Conservation (phyloP, 495 filamentous ascomycete genomes). For the Hyaloscypha bicolor region DNA sequence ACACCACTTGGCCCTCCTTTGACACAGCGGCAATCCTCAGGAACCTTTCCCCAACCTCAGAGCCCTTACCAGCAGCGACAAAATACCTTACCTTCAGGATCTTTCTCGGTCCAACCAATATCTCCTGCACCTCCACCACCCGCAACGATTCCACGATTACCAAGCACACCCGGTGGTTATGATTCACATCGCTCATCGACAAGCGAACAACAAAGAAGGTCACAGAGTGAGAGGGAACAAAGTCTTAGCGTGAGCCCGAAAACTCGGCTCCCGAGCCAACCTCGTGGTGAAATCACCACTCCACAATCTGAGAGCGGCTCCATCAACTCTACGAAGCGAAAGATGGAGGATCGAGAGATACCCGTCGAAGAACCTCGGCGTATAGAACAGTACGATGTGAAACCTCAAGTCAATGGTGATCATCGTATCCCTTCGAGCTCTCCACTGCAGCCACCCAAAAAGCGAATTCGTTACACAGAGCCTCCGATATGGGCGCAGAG, state of each 20-base stretch:
- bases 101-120: slow-evolving; percentile 39
- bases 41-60: slow-evolving; percentile 46
- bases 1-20: slow-evolving; percentile 57
- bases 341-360: slow-evolving; percentile 53
- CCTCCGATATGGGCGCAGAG: slow-evolving; percentile 50
- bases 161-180: slow-evolving; percentile 43
- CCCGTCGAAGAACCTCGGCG: slow-evolving; percentile 46
- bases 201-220: slow-evolving; percentile 41
- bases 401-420: slow-evolving; percentile 41
- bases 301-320: slow-evolving; percentile 25
- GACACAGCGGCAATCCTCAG: slow-evolving; percentile 43
- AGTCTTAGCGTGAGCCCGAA: slow-evolving; percentile 69
- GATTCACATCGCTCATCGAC: slow-evolving; percentile 33
- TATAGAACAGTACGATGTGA: slow-evolving; percentile 41
- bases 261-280: slow-evolving; percentile 40
- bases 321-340: slow-evolving; percentile 52
- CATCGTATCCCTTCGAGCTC: slow-evolving; percentile 33
- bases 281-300: slow-evolving; percentile 18
- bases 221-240: slow-evolving; percentile 55
- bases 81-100: slow-evolving; percentile 29
- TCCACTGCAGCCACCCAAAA: slow-evolving; percentile 38
- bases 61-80: slow-evolving; percentile 58
- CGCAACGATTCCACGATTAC: slow-evolving; percentile 35
- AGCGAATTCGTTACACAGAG: slow-evolving; percentile 40
- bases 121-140: slow-evolving; percentile 41